These are phyloP conservation scores for Apiospora hydei DNA, from an alignment of 2,329 filamentous ascomycete species.

Conservation along the genomic window DNA sequence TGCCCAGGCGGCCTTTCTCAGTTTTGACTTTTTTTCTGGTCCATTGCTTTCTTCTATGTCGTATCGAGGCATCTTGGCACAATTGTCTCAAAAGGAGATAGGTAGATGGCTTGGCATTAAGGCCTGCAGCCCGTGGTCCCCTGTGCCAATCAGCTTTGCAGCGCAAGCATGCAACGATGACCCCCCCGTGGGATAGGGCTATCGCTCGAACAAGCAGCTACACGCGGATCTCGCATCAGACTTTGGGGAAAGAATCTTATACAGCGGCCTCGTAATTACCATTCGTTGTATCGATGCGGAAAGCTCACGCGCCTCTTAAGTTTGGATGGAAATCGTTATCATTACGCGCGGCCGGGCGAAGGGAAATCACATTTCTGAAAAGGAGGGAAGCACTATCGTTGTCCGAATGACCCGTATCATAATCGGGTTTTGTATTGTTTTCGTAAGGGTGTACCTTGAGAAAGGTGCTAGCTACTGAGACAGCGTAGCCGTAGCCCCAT, in stretches of 20 bases:
- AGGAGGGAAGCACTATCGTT: neutral
- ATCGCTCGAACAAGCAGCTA: slow-evolving; percentile 1
- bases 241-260: neutral
- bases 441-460: slow-evolving; percentile 12
- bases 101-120: neutral
- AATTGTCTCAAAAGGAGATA: neutral
- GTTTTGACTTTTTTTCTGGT: neutral
- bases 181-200: slow-evolving; percentile 4
- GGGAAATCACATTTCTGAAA: neutral
- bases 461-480: slow-evolving; percentile 13
- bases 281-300: neutral
- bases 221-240: neutral
- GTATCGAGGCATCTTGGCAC: slow-evolving; percentile 18
- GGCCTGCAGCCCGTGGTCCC: neutral
- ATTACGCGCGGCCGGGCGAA: neutral
- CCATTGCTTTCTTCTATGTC: neutral
- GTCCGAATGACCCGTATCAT: slow-evolving; percentile 8
- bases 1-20: neutral
- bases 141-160: slow-evolving; percentile 17
- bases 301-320: neutral
- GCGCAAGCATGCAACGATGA: neutral
- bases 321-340: neutral
- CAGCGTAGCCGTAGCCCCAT: slow-evolving; percentile 3
- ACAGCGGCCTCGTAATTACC: neutral
- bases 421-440: slow-evolving; percentile 10